Base-by-base conservation (phyloP, 2,329 filamentous ascomycete genomes). In the Phialocephala subalpina region DNA sequence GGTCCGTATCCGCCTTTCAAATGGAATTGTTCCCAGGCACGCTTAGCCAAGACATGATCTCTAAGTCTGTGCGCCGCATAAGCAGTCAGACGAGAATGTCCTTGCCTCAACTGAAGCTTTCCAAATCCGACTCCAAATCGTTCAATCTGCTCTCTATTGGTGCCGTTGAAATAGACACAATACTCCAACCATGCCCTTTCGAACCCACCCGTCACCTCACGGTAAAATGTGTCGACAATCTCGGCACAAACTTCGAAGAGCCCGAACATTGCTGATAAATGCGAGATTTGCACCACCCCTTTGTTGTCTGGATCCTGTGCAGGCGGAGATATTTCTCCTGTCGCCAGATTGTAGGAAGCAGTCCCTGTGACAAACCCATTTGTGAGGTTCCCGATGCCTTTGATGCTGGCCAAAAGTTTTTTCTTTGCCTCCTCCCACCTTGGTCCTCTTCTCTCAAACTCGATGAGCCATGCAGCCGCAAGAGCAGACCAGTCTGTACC, bases 401-500 rank as follows among this genome's bases (percentile, higher is more conserved):
- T 74, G 12, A 84, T 78, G 0, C 82, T 83, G 29, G 79, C 77
- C 8, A 78, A 79, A 0, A 90, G 79, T 73, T 86, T 88, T 1
- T 75, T 71, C 33, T 78, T 79, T 0, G 85, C 82, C 70, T 86
- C 82, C 61, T 86, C 76, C 83, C 83, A 86, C 2, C 83, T 78
- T 0, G 83, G 77, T 0, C 85, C 84, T 1, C 82, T 82, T 0
- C 86, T 81, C 72, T 89, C 87, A 83, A 84, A 89, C 64, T 87
- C 87, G 1, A 88, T 80, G 0, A 89, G 79, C 84, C 86, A 89
- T 0, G 81, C 82, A 2, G 82, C 82, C 0, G 86, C 86, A 1
- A 89, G 77, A 0, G 84, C 83, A 0, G 82, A 82, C 84, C 86
- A 89, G 70, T 89, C 87, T 0, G 86, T 87, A 2, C 86, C 86